These are phyloP conservation scores for Boechera divaricarpa DNA, from an alignment of 345 rosid species.

Conservation along the genomic window DNA sequence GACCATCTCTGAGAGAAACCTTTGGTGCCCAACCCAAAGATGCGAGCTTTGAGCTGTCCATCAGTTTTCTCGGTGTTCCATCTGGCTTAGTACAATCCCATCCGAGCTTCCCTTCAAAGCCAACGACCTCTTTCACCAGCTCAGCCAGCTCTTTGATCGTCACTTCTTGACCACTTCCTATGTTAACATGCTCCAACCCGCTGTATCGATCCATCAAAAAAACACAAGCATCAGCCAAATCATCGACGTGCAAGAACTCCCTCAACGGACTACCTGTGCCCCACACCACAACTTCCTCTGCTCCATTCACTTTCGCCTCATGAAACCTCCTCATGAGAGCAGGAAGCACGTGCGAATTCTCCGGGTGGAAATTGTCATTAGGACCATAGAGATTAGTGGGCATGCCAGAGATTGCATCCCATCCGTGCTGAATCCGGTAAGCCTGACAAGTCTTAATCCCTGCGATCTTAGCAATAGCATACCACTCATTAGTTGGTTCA, in stretches of 20 bases:
- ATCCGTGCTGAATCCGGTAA: constrained; percentile 70
- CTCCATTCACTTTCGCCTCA: constrained; percentile 68
- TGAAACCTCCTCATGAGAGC: constrained; percentile 94
- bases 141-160: constrained; percentile 91
- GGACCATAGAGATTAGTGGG: constrained; percentile 94
- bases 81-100: constrained; percentile 91
- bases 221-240: constrained; percentile 86
- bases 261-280: constrained; percentile 91
- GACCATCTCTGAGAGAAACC: constrained; percentile 76
- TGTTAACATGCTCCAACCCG: constrained; percentile 85
- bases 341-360: constrained; percentile 92
- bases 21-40: constrained; percentile 83
- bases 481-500: constrained; percentile 98
- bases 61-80: constrained; percentile 95
- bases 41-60: constrained; percentile 88
- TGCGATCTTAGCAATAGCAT: constrained; percentile 84
- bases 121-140: constrained; percentile 88
- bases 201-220: constrained; percentile 81
- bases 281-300: constrained; percentile 93
- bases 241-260: constrained; percentile 96
- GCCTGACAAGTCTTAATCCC: constrained; percentile 98
- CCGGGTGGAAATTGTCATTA: constrained; percentile 84
- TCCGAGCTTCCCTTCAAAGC: constrained; percentile 77
- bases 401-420: constrained; percentile 91
- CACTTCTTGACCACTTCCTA: constrained; percentile 93